Percentiles rank a stretch among this genome's conserved stretches.
These are phyloP conservation scores for Cladosporium sp. DNA, from an alignment of 2,329 filamentous ascomycete genomes.

Conservation along the genomic window DNA sequence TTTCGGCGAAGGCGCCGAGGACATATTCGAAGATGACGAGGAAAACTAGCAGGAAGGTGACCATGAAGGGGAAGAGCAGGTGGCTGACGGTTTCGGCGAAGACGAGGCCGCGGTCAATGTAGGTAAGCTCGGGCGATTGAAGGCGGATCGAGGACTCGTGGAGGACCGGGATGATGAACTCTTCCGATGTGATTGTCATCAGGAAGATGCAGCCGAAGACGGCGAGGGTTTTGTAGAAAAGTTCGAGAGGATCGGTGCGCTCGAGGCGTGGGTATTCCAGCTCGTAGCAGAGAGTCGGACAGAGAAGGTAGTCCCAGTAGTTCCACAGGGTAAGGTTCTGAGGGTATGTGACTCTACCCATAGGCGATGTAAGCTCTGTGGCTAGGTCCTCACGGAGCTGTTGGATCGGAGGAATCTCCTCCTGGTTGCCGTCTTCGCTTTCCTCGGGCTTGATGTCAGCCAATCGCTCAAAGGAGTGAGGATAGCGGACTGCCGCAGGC, in stretches of 20 bases:
- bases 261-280: conserved; percentile 86
- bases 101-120: conserved; percentile 71
- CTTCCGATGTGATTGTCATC: conserved; percentile 84
- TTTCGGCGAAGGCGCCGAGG: conserved; percentile 89
- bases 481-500: conserved; percentile 67
- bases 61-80: conserved; percentile 95
- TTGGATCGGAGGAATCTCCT: conserved; percentile 48
- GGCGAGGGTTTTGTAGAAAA: conserved; percentile 81
- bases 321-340: conserved; percentile 81
- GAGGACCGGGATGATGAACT: conserved; percentile 91
- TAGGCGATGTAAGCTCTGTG: conserved; percentile 83
- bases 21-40: conserved; percentile 98
- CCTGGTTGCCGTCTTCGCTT: conserved; percentile 40
- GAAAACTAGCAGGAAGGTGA: conserved; percentile 92
- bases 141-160: conserved; percentile 65
- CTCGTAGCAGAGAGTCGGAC: conserved; percentile 96
- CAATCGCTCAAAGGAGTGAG: conserved; percentile 25
- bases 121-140: conserved; percentile 44
- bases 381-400: conserved; percentile 83
- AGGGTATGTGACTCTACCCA: conserved; percentile 87
- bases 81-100: conserved; percentile 86
- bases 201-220: conserved; percentile 97
- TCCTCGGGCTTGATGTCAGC: conserved; percentile 29
- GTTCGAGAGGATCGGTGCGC: conserved; percentile 73
- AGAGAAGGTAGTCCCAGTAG: conserved; percentile 83